phyloP scores from a whole-genome alignment of 306 rosid genomes.

The Trichosanthes truncata region DNA sequence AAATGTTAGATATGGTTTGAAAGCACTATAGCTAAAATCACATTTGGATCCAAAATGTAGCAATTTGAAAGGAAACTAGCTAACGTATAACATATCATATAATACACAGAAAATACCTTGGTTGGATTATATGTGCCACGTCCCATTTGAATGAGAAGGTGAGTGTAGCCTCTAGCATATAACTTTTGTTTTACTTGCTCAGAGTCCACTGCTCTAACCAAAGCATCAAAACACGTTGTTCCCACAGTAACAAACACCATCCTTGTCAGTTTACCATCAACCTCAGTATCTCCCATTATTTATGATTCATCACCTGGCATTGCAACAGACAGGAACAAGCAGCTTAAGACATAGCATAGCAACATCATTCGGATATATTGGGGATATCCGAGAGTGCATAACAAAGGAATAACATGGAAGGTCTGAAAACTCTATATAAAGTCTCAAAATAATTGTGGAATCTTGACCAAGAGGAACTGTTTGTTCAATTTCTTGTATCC shows the following conservation, averaged over 20 bases:
- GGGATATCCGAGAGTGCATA: neutral
- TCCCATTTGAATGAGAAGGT: conserved; percentile 74
- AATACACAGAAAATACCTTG: conserved; percentile 29
- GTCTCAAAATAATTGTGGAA: neutral
- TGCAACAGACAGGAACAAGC: neutral
- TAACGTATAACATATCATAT: neutral
- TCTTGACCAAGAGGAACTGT: neutral
- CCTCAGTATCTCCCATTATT: conserved; percentile 31
- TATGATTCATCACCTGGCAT: neutral
- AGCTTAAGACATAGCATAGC: neutral
- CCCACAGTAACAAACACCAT: conserved; percentile 76
- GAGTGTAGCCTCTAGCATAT: conserved; percentile 52
- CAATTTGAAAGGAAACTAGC: neutral
- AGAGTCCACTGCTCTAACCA: conserved; percentile 49
- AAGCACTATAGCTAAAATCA: neutral
- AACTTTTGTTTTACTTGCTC: conserved; percentile 36
- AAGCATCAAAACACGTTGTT: conserved; percentile 73
- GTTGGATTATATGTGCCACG: conserved; percentile 63
- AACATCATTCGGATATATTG: neutral
- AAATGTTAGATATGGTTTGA: neutral
- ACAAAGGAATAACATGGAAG: neutral
- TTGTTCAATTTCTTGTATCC: neutral
- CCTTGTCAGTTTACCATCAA: conserved; percentile 6
- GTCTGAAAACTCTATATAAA: neutral
- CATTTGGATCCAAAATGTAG: neutral